Evolutionary conservation across 2,329 filamentous ascomycete species (phyloP), one percentile per base, ranked within the genome.

Genomic region (Aureobasidium leucospermi): DNA sequence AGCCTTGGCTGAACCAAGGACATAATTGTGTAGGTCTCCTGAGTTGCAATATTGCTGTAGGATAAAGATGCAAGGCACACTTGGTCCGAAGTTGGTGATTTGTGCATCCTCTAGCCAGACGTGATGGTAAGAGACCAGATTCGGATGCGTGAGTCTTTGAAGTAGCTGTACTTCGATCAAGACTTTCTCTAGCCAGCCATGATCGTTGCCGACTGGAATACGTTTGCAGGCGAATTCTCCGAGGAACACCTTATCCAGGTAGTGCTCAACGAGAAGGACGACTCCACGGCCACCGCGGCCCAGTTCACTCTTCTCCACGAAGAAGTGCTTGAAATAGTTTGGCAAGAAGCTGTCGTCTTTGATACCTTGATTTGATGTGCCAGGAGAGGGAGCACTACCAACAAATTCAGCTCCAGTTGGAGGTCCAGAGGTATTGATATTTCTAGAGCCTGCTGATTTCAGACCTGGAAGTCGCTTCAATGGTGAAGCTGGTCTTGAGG

Each of bases 1-100:
- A 8, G 55, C 39, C 53, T 83, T 81, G 0, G 77, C 75, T 6
- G 85, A 82, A 6, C 87, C 86, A n/a, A 92, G 78, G 15, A 99
- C 85, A 70, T 96, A 95, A 63, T 88, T 85, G 61, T 96, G 87
- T 16, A 99, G 79, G 69, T 99, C 94, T 15, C 94, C 94, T 1
- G 86, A 82, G 70, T 99, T 97, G 76, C 95, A 99, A 68, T 96
- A 99, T 69, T 99, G 92, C 70, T 99, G 94, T 7, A 99, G 80
- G 60, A 99, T 99, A 71, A 96, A 99, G 4, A 93, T 91, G 68
- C 93, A 97, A 10, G 91, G 91, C 1, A 99, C 91, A 58, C 85
- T 90, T 0, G 95, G 94, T 0, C 91, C 89, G 71, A 99, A 99
- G 6, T 67, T 86, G 63, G 83, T 93, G 56, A 96, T 83, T 65